Percentiles rank a stretch among this genome's conserved stretches.
Conservation (phyloP, 1,284 basidiomycete species). For the Ustilago hordei region DNA sequence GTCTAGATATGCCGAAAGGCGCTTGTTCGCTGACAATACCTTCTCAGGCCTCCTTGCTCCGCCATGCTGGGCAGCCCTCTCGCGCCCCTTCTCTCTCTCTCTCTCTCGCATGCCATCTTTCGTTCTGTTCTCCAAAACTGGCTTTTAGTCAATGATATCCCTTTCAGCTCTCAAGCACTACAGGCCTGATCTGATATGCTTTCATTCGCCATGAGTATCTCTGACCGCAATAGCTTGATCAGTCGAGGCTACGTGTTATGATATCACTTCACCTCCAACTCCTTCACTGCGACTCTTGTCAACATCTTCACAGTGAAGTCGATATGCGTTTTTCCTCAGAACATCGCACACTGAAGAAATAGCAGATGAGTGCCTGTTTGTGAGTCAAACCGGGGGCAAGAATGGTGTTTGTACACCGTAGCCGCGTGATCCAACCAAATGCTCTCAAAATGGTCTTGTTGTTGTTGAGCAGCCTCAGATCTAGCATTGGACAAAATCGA, state of each 20-base stretch:
- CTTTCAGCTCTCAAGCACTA: slow-evolving; percentile 2
- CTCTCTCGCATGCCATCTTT: slow-evolving; percentile 4
- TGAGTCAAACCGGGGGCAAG: background rate
- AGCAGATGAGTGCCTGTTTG: no score
- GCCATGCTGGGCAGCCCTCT: background rate
- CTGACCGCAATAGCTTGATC: no score
- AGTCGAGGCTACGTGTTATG: no score
- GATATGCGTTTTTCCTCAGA: no score
- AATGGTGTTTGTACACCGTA: background rate
- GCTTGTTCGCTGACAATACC: no score
- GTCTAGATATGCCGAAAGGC: background rate
- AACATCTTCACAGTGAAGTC: no score
- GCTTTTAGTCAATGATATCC: slow-evolving; percentile 29
- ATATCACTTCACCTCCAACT: no score
- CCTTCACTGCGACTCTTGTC: no score
- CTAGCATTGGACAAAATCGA: background rate
- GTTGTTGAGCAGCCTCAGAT: slow-evolving; percentile 2
- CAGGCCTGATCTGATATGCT: background rate
- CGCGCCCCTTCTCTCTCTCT: background rate
- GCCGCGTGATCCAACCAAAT: slow-evolving; percentile 1
- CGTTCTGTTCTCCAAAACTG: slow-evolving; percentile 20
- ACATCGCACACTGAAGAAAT: no score
- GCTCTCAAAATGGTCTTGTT: background rate
- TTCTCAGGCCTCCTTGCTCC: background rate
- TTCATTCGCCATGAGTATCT: no score